phyloP scores from a whole-genome alignment of 2,329 filamentous ascomycete species.

The Eutypa lata region DNA sequence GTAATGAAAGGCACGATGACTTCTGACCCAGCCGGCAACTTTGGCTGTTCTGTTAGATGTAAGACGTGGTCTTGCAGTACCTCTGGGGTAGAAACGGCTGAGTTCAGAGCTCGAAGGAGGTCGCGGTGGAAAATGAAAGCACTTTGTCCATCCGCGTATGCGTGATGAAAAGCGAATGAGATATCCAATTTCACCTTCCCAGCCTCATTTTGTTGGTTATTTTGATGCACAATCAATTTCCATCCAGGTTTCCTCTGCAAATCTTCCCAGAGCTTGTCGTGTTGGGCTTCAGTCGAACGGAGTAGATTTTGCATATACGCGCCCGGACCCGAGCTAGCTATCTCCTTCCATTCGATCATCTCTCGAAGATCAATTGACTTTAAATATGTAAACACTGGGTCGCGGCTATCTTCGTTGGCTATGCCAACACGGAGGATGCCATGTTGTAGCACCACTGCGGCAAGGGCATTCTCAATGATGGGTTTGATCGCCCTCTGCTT shows the following conservation, averaged over 20 bases:
- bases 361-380: slow-evolving; percentile 39
- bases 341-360: slow-evolving; percentile 36
- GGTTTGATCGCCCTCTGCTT: slow-evolving; percentile 10
- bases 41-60: slow-evolving; percentile 25
- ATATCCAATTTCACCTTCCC: slow-evolving; percentile 33
- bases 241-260: slow-evolving; percentile 41
- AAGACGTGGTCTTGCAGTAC: slow-evolving; percentile 25
- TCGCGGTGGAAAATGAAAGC: slow-evolving; percentile 46
- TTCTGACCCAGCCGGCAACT: slow-evolving; percentile 39
- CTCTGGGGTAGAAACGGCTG: slow-evolving; percentile 1
- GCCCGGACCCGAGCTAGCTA: slow-evolving; percentile 25
- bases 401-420: slow-evolving; percentile 38
- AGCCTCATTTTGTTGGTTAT: slow-evolving; percentile 10
- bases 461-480: slow-evolving; percentile 36
- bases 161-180: slow-evolving; percentile 50
- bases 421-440: slow-evolving; percentile 49
- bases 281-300: slow-evolving; percentile 30
- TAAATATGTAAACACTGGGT: slow-evolving; percentile 42
- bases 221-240: slow-evolving; percentile 39
- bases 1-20: slow-evolving; percentile 35
- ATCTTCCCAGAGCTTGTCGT: slow-evolving; percentile 40
- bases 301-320: slow-evolving; percentile 29
- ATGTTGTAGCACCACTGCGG: slow-evolving; percentile 38
- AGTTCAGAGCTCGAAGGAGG: slow-evolving; percentile 41
- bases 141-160: slow-evolving; percentile 49